Evolutionary conservation across 2,329 filamentous ascomycete genomes (phyloP).

Genomic region (Ceratocystis smalleyi): DNA sequence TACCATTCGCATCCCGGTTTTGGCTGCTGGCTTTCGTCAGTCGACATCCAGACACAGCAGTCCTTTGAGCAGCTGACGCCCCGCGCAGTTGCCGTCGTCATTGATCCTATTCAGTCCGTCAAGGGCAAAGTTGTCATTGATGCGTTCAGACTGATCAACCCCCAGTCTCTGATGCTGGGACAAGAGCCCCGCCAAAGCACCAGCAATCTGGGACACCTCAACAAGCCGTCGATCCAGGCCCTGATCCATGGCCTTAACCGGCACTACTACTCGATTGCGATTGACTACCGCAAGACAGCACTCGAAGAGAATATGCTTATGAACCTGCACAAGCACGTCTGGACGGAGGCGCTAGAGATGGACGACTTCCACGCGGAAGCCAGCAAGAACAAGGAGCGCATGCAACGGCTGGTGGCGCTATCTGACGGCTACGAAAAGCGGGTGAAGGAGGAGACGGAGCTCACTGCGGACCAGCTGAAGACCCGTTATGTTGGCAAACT

Average conservation of each 20-base stretch:
- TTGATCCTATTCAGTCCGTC: conserved; percentile 96
- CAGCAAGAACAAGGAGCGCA: conserved; percentile 68
- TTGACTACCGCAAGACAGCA: conserved; percentile 95
- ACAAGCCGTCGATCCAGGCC: conserved; percentile 99
- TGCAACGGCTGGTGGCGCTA: conserved; percentile 74
- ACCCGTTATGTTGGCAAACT: conserved; percentile 98
- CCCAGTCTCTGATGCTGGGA: conserved; percentile 92
- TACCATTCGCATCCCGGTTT: conserved; percentile 99
- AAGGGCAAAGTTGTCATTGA: conserved; percentile 99
- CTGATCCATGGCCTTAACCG: conserved; percentile 95
- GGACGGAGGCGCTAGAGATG: conserved; percentile 96
- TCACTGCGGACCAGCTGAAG: conserved; percentile 95
- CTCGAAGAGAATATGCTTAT: conserved; percentile 99
- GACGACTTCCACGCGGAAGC: conserved; percentile 82
- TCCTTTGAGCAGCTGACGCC: conserved; percentile 98
- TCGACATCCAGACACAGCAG: conserved; percentile 99
- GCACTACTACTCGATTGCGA: conserved; percentile 98
- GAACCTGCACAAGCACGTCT: conserved; percentile 99
- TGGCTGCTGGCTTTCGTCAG: conserved; percentile 95
- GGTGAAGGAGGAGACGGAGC: conserved; percentile 94
- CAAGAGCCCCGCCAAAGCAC: conserved; percentile 96
- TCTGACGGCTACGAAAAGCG: conserved; percentile 97
- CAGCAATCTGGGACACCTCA: conserved; percentile 91
- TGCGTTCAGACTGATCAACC: conserved; percentile 95
- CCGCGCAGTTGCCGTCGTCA: conserved; percentile 89